Evolutionary conservation across 352 stramenopile species (phyloP), one percentile per base, ranked within the genome.

Genomic region (Phytophthora vignae): DNA sequence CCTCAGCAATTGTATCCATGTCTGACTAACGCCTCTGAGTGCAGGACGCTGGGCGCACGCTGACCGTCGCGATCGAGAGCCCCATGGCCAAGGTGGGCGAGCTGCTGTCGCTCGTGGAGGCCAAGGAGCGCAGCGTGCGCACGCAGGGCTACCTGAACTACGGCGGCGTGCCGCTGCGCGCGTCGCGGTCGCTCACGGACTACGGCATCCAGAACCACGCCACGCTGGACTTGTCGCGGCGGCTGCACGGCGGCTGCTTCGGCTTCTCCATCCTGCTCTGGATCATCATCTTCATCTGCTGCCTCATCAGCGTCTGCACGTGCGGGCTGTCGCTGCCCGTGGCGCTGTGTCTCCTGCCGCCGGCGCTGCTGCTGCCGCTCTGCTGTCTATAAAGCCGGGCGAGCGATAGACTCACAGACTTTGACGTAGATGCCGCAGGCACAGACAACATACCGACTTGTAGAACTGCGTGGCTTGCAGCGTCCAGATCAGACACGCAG

Each of bases 241-340:
- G 84, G 17, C 59, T 86, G 27, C 83, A 78, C 33, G 87, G 87
- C 44, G 84, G 87, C 65, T 94, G 87, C 77, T 92, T 92, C 59
- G 72, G 77, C 50, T 77, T 92, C 52, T 94, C 86, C n/a, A 90
- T 94, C 67, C 57, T 84, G 54, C 67, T 94, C 53, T 94, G 86
- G 86, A 86, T 90, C 60, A 67, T 91, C 27, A 94, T 94, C 69
- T 92, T 92, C 64, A 76, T 89, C 61, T 90, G 78, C 70, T 90
- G 82, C 60, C 55, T 91, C 36, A 57, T 92, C 64, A 91, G 86
- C 60, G 69, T 94, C 29, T 94, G 84, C 76, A 94, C 86, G 29
- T 94, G 86, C 54, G 86, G 86, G 0, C 56, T 94, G 29, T 91
- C 86, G 29, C 71, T 93, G 15, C 81, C 81, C 0, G 70, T 93